Percentiles rank a stretch among this genome's conserved stretches.
phyloP scores from a whole-genome alignment of 192 early-diverging fungal species.

The Podila horticola region DNA sequence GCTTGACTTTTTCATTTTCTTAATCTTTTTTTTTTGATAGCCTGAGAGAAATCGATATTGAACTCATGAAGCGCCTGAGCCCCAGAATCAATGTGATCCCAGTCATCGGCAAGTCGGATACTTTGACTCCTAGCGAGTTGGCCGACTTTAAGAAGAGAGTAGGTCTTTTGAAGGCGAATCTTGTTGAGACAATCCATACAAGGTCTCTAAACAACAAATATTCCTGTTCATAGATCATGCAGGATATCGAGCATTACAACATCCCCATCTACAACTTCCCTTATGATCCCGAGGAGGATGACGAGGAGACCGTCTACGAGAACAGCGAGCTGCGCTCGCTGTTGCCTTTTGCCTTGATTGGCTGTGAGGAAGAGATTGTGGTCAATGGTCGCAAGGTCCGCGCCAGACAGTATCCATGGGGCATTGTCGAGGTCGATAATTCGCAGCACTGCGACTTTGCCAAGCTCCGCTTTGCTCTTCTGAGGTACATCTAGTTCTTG shows the following conservation, averaged over 20 bases:
- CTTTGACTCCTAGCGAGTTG: constrained; percentile 88
- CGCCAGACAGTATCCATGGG: constrained; percentile 95
- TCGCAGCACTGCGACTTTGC: constrained; percentile 97
- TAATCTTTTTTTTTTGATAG: constrained; percentile 52
- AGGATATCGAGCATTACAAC: constrained; percentile 93
- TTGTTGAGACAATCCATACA: too few relatives aligned
- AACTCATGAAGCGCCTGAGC: constrained; percentile 92
- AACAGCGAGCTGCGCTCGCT: constrained; percentile 93
- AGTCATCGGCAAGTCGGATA: constrained; percentile 93
- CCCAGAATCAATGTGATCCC: constrained; percentile 96
- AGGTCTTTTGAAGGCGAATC: constrained; percentile 23
- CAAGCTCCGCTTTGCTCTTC: constrained; percentile 87
- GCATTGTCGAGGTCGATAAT: constrained; percentile 96
- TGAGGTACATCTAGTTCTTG: constrained; percentile 59
- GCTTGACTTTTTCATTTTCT: too few relatives aligned
- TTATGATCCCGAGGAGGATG: constrained; percentile 94
- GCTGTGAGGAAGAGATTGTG: constrained; percentile 89
- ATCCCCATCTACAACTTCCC: constrained; percentile 99
- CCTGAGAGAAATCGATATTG: constrained; percentile 95
- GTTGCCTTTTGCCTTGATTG: constrained; percentile 96
- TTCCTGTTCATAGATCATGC: constrained; percentile 75
- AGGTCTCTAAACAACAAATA: constrained; percentile 11
- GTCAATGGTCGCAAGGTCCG: constrained; percentile 90
- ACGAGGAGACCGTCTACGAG: constrained; percentile 98
- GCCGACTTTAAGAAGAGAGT: constrained; percentile 89